Evolutionary conservation across 2,329 filamentous ascomycete genomes (phyloP).

Genomic region (Pseudogymnoascus sp.): DNA sequence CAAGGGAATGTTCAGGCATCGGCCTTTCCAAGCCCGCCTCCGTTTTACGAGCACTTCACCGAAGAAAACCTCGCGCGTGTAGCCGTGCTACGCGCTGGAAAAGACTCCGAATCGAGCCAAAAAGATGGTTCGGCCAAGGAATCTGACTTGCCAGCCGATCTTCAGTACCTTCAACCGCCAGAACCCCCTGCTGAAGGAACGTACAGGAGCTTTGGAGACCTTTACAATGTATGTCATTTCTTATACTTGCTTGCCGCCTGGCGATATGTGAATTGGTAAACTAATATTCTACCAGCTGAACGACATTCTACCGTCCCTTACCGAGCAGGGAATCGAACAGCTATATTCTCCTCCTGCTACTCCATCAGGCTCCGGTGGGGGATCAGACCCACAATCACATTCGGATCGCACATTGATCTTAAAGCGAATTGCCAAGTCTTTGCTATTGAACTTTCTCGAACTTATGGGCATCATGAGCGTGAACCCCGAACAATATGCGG

Average conservation of each 20-base stretch:
- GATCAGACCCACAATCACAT: conserved; percentile 28
- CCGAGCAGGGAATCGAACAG: conserved; percentile 63
- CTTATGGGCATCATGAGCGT: conserved; percentile 63
- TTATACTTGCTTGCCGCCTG: not conserved
- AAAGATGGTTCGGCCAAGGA: not conserved
- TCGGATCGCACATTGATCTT: conserved; percentile 60
- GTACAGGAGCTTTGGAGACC: conserved; percentile 67
- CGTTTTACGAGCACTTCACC: conserved; percentile 86
- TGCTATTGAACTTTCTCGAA: conserved; percentile 84
- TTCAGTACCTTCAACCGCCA: conserved; percentile 75
- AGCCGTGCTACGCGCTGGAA: conserved; percentile 36
- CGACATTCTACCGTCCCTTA: conserved; percentile 58
- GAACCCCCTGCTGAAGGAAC: conserved; percentile 60
- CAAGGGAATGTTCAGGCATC: conserved; percentile 39
- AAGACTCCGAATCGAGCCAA: conserved; percentile 11
- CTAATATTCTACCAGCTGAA: conserved; percentile 36
- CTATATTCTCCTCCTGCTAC: conserved; percentile 43
- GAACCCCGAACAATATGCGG: conserved; percentile 57
- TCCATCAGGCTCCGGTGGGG: conserved; percentile 37
- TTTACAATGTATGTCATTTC: conserved; percentile 44
- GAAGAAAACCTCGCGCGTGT: conserved; percentile 60
- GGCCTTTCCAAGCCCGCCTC: conserved; percentile 77
- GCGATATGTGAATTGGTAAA: conserved; percentile 10
- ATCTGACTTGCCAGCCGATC: conserved; percentile 36
- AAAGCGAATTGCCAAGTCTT: conserved; percentile 71